Base-by-base conservation (phyloP, 352 stramenopile species). In the Salisapilia sapeloensis region DNA sequence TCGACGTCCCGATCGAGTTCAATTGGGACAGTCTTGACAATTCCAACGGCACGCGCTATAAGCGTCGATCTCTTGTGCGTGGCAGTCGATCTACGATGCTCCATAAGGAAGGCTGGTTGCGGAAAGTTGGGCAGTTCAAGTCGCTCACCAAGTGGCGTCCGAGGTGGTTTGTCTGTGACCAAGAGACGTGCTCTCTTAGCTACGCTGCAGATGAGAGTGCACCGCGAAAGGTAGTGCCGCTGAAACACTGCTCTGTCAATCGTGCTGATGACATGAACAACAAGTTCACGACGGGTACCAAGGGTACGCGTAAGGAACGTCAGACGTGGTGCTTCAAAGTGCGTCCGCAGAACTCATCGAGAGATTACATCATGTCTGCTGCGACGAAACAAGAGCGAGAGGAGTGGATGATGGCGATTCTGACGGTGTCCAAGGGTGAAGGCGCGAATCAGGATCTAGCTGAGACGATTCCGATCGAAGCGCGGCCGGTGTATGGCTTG, bases 301-400 rank as follows among this genome's bases (percentile, higher is more conserved):
- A 74, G 30, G 71, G 72, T 10, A 91, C 75, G 5, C 58, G 69
- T 22, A 80, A 77, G 35, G 50, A 83, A 27, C 58, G 66, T 11
- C 69, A 87, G 32, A 91, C 71, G 13, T 91, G 56, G 53, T 86
- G 75, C 39, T 91, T 91, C 38, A 91, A 91, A 33, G 64, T 90
- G 19, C 57, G 59, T 3, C 64, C 67, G 4, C 59, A 66, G 38
- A 80, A 71, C 33, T 84, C 67, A 30, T 78, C 60, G 14, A 63
- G 69, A 24, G 69, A 86, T 23, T 90, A 85, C 41, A 74, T 85
- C 40, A 84, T 91, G 45, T 67, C 54, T 27, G 71, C 75, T 7
- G 69, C 84, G 29, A 91, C 75, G 1, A 91, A 91, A 48, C 75
- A 91, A 55, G 69, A 85, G 35, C 75, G 75, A n/a, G 75, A 91